phyloP scores from a whole-genome alignment of 306 rosid genomes.

The Cotoneaster glaucophyllus region DNA sequence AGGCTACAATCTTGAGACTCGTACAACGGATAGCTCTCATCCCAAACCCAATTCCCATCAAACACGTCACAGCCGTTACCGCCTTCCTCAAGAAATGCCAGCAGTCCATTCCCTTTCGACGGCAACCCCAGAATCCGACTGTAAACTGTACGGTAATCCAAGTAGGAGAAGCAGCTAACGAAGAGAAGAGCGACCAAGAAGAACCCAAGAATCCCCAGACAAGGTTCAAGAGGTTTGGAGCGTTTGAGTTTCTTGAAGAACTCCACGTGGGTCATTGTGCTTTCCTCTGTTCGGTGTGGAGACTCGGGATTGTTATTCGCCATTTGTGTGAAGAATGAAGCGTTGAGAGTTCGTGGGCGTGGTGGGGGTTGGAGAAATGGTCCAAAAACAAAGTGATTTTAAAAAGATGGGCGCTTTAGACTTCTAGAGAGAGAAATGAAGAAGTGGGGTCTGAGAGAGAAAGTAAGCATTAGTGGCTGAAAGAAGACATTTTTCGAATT shows the following conservation, averaged over 20 bases:
- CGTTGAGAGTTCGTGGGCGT: constrained; percentile 2
- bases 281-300: constrained; percentile 19
- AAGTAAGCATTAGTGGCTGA: constrained; percentile 17
- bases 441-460: constrained; percentile 17
- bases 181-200: constrained; percentile 39
- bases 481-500: neutral
- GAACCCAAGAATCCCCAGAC: constrained; percentile 40
- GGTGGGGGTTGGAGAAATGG: neutral
- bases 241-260: constrained; percentile 57
- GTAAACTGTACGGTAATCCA: constrained; percentile 32
- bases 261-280: constrained; percentile 34
- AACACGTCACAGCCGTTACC: constrained; percentile 55
- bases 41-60: constrained; percentile 90
- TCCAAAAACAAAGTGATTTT: constrained; percentile 1
- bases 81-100: constrained; percentile 40
- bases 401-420: constrained; percentile 7
- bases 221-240: constrained; percentile 51
- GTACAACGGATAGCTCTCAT: constrained; percentile 76
- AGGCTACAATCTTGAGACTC: constrained; percentile 56
- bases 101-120: constrained; percentile 9
- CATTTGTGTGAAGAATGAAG: constrained; percentile 15
- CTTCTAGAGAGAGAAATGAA: neutral
- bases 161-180: constrained; percentile 46
- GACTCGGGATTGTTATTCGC: constrained; percentile 25
- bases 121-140: constrained; percentile 9